Base-by-base conservation (phyloP, 2,329 filamentous ascomycete genomes). In the Monosporascus sp. region DNA sequence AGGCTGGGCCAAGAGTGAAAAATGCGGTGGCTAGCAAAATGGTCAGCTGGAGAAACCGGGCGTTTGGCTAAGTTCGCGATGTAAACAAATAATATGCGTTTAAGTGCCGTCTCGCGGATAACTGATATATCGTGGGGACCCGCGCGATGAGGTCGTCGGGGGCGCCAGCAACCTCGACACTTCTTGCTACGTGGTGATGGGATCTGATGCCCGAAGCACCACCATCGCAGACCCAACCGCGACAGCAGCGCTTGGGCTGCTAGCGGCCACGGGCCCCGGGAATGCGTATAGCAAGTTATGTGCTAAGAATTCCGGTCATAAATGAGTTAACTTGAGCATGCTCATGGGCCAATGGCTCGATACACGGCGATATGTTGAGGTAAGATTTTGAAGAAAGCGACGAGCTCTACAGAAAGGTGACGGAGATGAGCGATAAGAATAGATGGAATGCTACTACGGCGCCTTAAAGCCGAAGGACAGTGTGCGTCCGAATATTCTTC, bases 201-300 rank as follows among this genome's bases (percentile, higher is more conserved):
- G 36, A 54, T 50, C 51, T 53, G 56, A 42, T 61, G 59, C 57
- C 51, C 49, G 51, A 55, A 47, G 51, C 47, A 53, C 48, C 46
- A 49, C 18, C 45, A 51, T 34, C 44, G 42, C 50, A 50, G 54
- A 55, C 45, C 53, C 46, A 51, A 54, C 52, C 27, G 53, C 53
- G 53, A 57, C 52, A 56, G 57, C 57, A 56, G 57, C 57, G 51
- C 57, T 53, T 44, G 56, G 57, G 57, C 56, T 39, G 53, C 57
- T 45, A 24, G 49, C 47, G 42, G 17, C 18, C 25, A 38, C 39
- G 22, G 22, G 39, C 18, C 18, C 39, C 22, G n/a, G 39, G 22
- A 9, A 9, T 14, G 9, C 14, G 39, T 18, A 41, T 15, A 47
- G 31, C 37, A 34, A 41, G 31, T 27, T 25, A 11, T 42, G 11